Conservation (phyloP, 148 eudicot genomes). For the Fallopia convolvulus region DNA sequence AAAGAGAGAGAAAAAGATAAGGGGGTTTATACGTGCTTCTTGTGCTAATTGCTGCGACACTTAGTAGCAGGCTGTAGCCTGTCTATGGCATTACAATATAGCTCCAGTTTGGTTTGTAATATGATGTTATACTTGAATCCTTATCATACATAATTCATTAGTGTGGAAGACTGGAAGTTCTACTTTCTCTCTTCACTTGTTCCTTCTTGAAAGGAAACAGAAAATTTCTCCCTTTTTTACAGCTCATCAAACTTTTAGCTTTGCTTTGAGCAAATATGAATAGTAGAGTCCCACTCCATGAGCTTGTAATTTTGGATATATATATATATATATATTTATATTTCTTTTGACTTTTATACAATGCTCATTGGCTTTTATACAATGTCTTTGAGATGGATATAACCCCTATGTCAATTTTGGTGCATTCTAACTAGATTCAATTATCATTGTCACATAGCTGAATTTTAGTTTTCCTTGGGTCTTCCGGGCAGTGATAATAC, state of each 20-base stretch:
- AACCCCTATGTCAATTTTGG: too few species aligned
- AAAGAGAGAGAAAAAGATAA: not conserved
- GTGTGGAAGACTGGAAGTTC: not conserved
- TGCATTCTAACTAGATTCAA: too few species aligned
- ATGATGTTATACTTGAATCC: not conserved
- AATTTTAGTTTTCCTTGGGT: too few species aligned
- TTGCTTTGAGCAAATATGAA: not conserved
- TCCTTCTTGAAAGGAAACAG: not conserved
- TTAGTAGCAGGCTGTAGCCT: not conserved
- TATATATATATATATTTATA: too few species aligned
- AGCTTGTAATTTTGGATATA: not conserved
- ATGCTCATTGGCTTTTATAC: too few species aligned
- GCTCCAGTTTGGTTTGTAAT: not conserved
- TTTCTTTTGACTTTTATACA: too few species aligned
- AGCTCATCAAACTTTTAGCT: not conserved
- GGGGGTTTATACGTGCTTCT: not conserved
- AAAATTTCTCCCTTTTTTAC: not conserved
- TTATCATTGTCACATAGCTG: too few species aligned
- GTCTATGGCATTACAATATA: not conserved
- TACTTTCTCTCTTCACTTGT: not conserved
- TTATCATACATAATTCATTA: not conserved
- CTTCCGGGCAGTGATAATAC: too few species aligned
- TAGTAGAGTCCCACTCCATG: not conserved
- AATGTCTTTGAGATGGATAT: too few species aligned
- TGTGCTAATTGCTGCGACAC: not conserved